Base-by-base conservation (phyloP, 2,329 filamentous ascomycete genomes). In the Venturia effusa region DNA sequence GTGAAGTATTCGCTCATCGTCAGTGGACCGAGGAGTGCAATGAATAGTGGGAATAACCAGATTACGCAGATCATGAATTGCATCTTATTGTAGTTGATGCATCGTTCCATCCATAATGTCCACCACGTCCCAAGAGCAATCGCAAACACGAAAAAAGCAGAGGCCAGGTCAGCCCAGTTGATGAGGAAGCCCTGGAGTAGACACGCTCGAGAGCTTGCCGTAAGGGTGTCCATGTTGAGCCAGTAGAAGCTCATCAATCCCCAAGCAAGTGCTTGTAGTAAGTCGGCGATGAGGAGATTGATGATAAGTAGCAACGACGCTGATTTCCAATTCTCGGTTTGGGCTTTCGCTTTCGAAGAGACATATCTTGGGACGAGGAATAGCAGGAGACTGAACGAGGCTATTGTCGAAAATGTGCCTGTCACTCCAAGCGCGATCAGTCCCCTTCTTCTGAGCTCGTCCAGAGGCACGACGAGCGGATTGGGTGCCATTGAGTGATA, bases 221-320 rank as follows among this genome's bases (percentile, higher is more conserved):
- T 61, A 54, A 83, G 81, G 59, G 75, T 76, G 63, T 79, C 69
- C 11, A 75, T 67, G 1, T 70, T 67, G 11, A 81, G 73, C 78
- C 79, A 83, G 66, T 79, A 74, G 48, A 80, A 68, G 40, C 77
- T 80, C 39, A 65, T 43, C 61, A 83, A 74, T 3, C 79, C 69
- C 66, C 82, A 82, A 0, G 78, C 79, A 24, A 81, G 70, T 0
- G 80, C 76, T 69, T 82, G 80, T 67, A 79, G 78, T n/a, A 83
- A 73, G 72, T 83, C 80, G 6, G 80, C 80, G 48, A 83, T 66
- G 1, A 82, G 71, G 17, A 83, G 74, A 64, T 82, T 82, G 70
- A 80, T 82, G 61, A 82, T 81, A 30, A 83, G 75, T 45, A 82
- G 70, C n/a, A 83, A 73, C 63, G 80, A 82, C 71, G 83, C 80